Conservation (phyloP, 2,329 filamentous ascomycete genomes). For the Alternaria solani region DNA sequence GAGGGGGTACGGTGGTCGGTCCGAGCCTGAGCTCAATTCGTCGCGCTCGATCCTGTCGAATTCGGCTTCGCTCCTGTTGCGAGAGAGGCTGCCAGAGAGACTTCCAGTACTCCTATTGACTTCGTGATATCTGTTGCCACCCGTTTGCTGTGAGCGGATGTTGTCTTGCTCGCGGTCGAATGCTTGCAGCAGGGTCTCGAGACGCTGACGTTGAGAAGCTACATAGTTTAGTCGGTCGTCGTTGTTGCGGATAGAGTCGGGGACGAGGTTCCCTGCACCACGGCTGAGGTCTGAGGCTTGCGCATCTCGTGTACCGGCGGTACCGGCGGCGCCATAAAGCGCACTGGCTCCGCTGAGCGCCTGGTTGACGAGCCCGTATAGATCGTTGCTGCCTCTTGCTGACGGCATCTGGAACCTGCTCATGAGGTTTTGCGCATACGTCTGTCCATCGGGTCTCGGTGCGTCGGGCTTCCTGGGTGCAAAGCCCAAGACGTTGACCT, state of each 20-base stretch:
- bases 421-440: conserved; percentile 82
- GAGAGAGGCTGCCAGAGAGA: conserved; percentile 65
- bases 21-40: conserved; percentile 62
- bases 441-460: conserved; percentile 58
- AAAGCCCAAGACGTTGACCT: conserved; percentile 80
- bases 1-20: conserved; percentile 52
- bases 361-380: conserved; percentile 79
- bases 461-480: conserved; percentile 60
- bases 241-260: conserved; percentile 68
- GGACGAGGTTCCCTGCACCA: conserved; percentile 70
- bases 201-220: conserved; percentile 77
- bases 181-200: conserved; percentile 76
- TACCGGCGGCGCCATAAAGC: conserved; percentile 48
- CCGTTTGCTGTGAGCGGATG: conserved; percentile 54
- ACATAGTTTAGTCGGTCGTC: conserved; percentile 79
- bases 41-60: conserved; percentile 85
- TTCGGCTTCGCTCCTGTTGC: conserved; percentile 85
- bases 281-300: conserved; percentile 62
- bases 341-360: conserved; percentile 72
- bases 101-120: conserved; percentile 23
- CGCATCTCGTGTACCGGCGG: conserved; percentile 46
- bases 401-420: conserved; percentile 85
- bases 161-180: conserved; percentile 80
- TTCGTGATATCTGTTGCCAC: conserved; percentile 58
- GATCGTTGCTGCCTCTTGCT: conserved; percentile 71